phyloP scores from a whole-genome alignment of 2,329 filamentous ascomycete genomes.

The Exophiala calicioides region DNA sequence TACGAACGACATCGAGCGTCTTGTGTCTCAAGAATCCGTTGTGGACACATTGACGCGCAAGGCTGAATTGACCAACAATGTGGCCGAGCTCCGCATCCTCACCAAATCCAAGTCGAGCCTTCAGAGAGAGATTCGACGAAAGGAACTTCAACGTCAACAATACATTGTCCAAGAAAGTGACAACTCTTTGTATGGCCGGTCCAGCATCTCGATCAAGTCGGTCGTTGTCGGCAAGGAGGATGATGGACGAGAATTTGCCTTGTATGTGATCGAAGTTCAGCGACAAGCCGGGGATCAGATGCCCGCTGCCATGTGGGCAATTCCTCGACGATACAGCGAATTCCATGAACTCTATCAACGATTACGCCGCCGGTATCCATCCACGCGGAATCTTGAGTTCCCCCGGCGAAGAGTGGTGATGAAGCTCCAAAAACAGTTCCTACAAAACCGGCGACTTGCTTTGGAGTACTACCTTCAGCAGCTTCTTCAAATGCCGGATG shows the following conservation, averaged over 20 bases:
- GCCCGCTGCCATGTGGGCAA: conserved; percentile 91
- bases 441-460: conserved; percentile 81
- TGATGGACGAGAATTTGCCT: conserved; percentile 87
- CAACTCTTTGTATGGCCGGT: conserved; percentile 91
- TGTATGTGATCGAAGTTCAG: conserved; percentile 87
- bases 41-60: conserved; percentile 90
- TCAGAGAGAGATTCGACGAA: conserved; percentile 86
- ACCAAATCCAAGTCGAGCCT: conserved; percentile 92
- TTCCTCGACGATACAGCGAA: conserved; percentile 92
- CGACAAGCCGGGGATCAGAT: conserved; percentile 91
- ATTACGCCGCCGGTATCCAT: conserved; percentile 79
- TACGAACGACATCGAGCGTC: conserved; percentile 86
- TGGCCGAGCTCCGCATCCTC: conserved; percentile 85
- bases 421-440: conserved; percentile 93
- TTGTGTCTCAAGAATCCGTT: conserved; percentile 83
- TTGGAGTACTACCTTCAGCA: conserved; percentile 83
- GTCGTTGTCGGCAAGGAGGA: conserved; percentile 91
- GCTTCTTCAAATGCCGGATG: conserved; percentile 82
- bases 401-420: conserved; percentile 89
- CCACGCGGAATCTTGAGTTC: conserved; percentile 87
- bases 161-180: conserved; percentile 98
- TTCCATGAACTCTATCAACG: conserved; percentile 95
- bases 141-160: conserved; percentile 93
- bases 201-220: conserved; percentile 84
- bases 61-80: conserved; percentile 95